These are phyloP conservation scores for Ramalina intermedia DNA, from an alignment of 495 filamentous ascomycete species.

Conservation along the genomic window DNA sequence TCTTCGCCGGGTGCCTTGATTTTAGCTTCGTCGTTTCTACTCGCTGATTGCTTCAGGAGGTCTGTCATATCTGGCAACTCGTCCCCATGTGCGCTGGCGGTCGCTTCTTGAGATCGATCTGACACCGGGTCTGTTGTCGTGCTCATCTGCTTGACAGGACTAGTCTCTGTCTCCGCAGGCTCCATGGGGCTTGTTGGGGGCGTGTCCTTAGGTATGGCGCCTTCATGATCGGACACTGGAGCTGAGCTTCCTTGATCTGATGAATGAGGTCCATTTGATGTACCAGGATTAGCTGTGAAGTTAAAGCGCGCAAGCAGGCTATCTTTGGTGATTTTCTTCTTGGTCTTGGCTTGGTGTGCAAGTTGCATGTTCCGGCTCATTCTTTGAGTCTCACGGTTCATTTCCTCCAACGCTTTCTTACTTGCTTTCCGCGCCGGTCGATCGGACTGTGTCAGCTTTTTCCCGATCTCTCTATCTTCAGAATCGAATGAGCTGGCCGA, in stretches of 20 bases:
- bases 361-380: slow-evolving; percentile 81
- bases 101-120: not conserved
- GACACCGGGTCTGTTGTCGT: not conserved
- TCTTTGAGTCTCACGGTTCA: slow-evolving; percentile 83
- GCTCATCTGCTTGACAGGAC: not conserved
- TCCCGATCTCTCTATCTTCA: slow-evolving; percentile 41
- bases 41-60: slow-evolving; percentile 9
- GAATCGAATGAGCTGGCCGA: slow-evolving; percentile 17
- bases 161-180: slow-evolving; percentile 16
- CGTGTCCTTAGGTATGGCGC: slow-evolving; percentile 27
- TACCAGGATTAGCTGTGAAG: slow-evolving; percentile 33
- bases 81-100: not conserved
- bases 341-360: slow-evolving; percentile 76
- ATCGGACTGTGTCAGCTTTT: slow-evolving; percentile 46
- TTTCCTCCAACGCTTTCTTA: slow-evolving; percentile 93
- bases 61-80: slow-evolving; percentile 15
- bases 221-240: slow-evolving; percentile 36
- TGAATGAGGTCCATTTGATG: slow-evolving; percentile 19
- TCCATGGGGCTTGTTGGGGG: slow-evolving; percentile 35
- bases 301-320: slow-evolving; percentile 77
- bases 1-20: slow-evolving; percentile 25
- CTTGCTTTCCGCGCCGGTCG: slow-evolving; percentile 73
- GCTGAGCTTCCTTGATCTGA: slow-evolving; percentile 30
- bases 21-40: slow-evolving; percentile 40
- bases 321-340: slow-evolving; percentile 80